phyloP scores from a whole-genome alignment of 2,329 filamentous ascomycete genomes.

The Epichloe typhina region DNA sequence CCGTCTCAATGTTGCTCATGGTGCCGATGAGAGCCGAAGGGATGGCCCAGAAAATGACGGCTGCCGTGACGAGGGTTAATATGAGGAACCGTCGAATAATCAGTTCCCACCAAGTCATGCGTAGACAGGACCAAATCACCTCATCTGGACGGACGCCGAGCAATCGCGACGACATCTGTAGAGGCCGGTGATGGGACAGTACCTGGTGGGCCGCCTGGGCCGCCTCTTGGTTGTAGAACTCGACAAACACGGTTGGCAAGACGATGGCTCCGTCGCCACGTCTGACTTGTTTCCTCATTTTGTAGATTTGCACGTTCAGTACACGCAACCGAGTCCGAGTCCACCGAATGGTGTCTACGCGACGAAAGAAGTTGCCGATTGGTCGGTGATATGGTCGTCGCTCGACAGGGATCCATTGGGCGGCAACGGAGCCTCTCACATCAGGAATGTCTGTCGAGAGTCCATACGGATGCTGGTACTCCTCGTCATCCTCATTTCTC shows the following conservation, averaged over 20 bases:
- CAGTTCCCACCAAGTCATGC: constrained; percentile 76
- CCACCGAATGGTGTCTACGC: constrained; percentile 92
- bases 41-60: constrained; percentile 79
- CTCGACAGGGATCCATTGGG: constrained; percentile 60
- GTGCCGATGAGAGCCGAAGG: constrained; percentile 68
- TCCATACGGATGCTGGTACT: constrained; percentile 25
- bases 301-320: constrained; percentile 30
- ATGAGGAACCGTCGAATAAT: constrained; percentile 59
- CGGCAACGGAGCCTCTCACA: constrained; percentile 42
- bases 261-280: constrained; percentile 54
- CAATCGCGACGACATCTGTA: constrained; percentile 77
- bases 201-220: constrained; percentile 82
- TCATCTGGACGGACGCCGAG: constrained; percentile 73
- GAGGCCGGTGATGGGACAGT: constrained; percentile 71
- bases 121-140: constrained; percentile 76
- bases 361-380: constrained; percentile 61
- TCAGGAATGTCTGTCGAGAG: constrained; percentile 23
- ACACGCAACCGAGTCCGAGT: constrained; percentile 43
- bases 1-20: constrained; percentile 69
- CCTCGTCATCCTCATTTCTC: constrained; percentile 14
- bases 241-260: constrained; percentile 74
- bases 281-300: constrained; percentile 63
- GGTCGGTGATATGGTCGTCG: constrained; percentile 61
- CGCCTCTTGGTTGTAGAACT: constrained; percentile 70
- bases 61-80: constrained; percentile 55